phyloP scores from a whole-genome alignment of 1,284 basidiomycete genomes.

The Moesziomyces sp. region DNA sequence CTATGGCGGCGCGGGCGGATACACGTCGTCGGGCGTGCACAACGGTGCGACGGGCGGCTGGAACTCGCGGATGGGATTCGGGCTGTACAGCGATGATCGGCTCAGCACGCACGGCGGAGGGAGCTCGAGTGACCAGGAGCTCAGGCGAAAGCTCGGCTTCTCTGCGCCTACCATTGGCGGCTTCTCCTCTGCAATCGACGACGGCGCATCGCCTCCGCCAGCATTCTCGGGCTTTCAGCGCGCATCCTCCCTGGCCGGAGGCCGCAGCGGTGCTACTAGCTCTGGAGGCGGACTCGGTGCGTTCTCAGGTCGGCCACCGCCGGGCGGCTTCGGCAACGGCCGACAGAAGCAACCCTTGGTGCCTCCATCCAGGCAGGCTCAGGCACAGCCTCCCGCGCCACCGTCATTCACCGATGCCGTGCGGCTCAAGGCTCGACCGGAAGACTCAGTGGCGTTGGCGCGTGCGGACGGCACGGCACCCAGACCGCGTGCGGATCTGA shows the following conservation, averaged over 20 bases:
- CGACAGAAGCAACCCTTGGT: slow-evolving; percentile 28
- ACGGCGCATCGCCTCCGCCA: slow-evolving; percentile 19
- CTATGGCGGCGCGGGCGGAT: slow-evolving; percentile 37
- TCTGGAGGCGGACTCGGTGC: slow-evolving; percentile 5
- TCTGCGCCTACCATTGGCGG: slow-evolving; percentile 22
- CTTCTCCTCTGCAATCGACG: slow-evolving; percentile 32
- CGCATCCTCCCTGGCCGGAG: slow-evolving; percentile 29
- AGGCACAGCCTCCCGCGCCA: slow-evolving; percentile 10
- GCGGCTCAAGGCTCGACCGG: slow-evolving; percentile 31
- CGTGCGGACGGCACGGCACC: slow-evolving; percentile 29
- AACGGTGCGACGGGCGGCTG: slow-evolving; percentile 40
- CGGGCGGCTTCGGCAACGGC: background rate
- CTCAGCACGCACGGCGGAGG: slow-evolving; percentile 7
- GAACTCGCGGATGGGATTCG: slow-evolving; percentile 43
- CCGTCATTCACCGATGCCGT: slow-evolving; percentile 43
- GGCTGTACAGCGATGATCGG: slow-evolving; percentile 19
- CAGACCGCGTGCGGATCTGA: slow-evolving; percentile 39
- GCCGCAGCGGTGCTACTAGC: background rate
- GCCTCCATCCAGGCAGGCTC: slow-evolving; percentile 27
- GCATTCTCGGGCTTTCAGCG: slow-evolving; percentile 33
- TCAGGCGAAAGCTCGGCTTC: slow-evolving; percentile 15
- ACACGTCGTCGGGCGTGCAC: slow-evolving; percentile 25
- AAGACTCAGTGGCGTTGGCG: slow-evolving; percentile 33
- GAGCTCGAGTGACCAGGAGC: background rate
- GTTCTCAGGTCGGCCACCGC: slow-evolving; percentile 3